Evolutionary conservation across 306 rosid genomes (phyloP), one percentile per base, ranked within the genome.

Genomic region (Dalbergia oliveri): DNA sequence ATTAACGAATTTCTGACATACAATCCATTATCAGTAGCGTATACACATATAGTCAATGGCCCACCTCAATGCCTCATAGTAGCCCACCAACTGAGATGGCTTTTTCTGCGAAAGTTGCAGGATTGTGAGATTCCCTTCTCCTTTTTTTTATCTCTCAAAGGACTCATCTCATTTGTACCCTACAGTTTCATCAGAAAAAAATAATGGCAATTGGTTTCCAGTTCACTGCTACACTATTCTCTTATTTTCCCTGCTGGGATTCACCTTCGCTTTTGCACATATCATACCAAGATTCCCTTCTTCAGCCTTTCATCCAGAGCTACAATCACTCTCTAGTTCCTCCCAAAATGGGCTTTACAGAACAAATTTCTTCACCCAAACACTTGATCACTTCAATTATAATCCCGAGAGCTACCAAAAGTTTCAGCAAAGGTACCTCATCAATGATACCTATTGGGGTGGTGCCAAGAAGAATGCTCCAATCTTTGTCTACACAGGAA

Each of bases 401-500:
- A 82, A 87, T 51, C 98, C 97, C 43, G 69, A 85, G 18, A 91
- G 97, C 87, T 84, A 90, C 79, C 82, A 84, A 6, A 81, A 79
- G 1, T 94, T 94, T 75, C 99, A 93, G 31, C 97, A 91, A 53
- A 87, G 97, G 15, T 94, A 93, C 64, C 88, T 94, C 64, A 83
- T 93, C 81, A 94, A 93, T 64, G 89, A 90, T 75, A 83, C 93
- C 5, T 66, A 50, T 11, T 94, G 99, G 99, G 99, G 99, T 11
- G 97, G 97, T 47, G 90, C 91, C 72, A 57, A 82, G 16, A 75
- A 45, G 12, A 94, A 89, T 8, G 87, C 95, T 53, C 97, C 99
- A 19, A 93, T 95, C 87, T 93, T 95, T 50, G 92, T 93, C 51
- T 95, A 95, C 96, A 91, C 96, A 0, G 99, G 99, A 57, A 94